Percentiles rank a stretch among this genome's conserved stretches.
Evolutionary conservation across 495 filamentous ascomycete genomes (phyloP).

Genomic region (Hypoxylon subgilvum): DNA sequence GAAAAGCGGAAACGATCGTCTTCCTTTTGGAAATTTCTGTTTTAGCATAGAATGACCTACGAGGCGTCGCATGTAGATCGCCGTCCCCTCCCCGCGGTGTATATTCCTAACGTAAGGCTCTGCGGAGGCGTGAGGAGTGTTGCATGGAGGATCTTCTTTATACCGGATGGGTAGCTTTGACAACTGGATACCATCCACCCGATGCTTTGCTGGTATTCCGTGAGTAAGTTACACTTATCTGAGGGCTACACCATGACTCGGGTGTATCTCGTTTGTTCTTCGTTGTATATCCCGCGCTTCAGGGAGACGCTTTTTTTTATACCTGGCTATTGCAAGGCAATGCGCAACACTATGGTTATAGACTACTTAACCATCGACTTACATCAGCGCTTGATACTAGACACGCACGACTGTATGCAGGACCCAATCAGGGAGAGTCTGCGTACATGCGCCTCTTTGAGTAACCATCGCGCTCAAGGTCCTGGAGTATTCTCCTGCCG

Average conservation of each 20-base stretch:
- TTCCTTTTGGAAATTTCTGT: constrained; percentile 11
- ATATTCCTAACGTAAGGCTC: constrained; percentile 15
- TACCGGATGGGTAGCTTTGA: constrained; percentile 6
- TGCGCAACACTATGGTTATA: too few species aligned
- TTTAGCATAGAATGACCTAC: constrained; percentile 17
- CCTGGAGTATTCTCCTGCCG: constrained; percentile 11
- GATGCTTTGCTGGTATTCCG: neutral
- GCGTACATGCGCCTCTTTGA: neutral
- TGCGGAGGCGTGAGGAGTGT: constrained; percentile 8
- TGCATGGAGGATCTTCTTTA: neutral
- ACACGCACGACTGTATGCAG: neutral
- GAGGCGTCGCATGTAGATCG: constrained; percentile 21
- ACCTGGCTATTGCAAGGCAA: too few species aligned
- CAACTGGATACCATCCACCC: neutral
- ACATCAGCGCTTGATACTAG: neutral
- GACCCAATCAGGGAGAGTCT: neutral
- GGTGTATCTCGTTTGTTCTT: neutral
- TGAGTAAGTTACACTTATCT: neutral
- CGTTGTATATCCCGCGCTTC: neutral
- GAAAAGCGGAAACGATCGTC: constrained; percentile 35
- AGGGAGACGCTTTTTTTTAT: neutral
- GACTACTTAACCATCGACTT: too few species aligned
- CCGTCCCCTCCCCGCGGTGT: constrained; percentile 10
- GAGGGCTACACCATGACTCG: neutral
- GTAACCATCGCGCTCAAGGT: neutral